Conservation (phyloP, 768 basidiomycete genomes). For the Pisolithus microcarpus region DNA sequence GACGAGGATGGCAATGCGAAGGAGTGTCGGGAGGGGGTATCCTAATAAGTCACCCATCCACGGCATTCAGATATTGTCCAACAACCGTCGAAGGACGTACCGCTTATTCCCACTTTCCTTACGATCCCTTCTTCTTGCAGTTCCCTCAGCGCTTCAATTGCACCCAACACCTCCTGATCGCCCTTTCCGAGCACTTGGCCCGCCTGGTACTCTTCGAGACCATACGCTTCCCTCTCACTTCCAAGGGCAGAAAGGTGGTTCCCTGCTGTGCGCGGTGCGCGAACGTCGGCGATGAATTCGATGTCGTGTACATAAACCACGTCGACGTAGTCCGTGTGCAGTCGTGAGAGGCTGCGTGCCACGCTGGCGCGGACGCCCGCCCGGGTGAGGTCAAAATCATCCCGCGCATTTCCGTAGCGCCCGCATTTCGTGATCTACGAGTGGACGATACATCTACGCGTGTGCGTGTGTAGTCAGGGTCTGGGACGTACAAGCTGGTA, state of each 20-base stretch:
- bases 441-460: background rate
- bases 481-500: conserved; percentile 55
- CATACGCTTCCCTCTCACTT: conserved; percentile 53
- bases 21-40: conserved; percentile 74
- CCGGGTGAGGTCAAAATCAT: conserved; percentile 70
- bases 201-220: conserved; percentile 53
- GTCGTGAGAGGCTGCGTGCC: conserved; percentile 53
- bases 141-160: conserved; percentile 55
- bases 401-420: conserved; percentile 48
- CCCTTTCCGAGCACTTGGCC: conserved; percentile 55
- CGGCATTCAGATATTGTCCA: background rate
- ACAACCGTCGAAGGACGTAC: conserved; percentile 29
- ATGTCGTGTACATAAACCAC: conserved; percentile 79
- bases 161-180: conserved; percentile 65
- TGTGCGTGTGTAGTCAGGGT: background rate
- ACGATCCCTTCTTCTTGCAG: conserved; percentile 69
- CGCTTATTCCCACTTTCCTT: conserved; percentile 71
- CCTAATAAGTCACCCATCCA: conserved; percentile 34
- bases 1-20: conserved; percentile 76
- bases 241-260: conserved; percentile 50
- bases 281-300: conserved; percentile 60
- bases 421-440: conserved; percentile 81
- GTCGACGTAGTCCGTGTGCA: conserved; percentile 76
- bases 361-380: conserved; percentile 59
- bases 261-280: conserved; percentile 45